A percentile compares a stretch with the other conserved stretches of the same genome.
Conservation (phyloP, 176 grass and related monocot species). For the Ensete ventricosum region DNA sequence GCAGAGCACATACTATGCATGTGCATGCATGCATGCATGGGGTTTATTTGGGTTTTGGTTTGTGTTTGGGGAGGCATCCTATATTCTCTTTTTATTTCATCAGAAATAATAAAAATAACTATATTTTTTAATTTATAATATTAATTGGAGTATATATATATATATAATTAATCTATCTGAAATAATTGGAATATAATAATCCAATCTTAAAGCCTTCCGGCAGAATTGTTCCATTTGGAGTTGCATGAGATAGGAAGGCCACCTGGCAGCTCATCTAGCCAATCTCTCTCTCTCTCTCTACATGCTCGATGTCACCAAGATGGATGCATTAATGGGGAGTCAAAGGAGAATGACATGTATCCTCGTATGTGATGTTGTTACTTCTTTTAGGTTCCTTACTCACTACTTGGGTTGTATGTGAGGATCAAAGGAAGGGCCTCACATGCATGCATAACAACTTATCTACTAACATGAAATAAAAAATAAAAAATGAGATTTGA, state of each 20-base stretch:
- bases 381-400: no score
- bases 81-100: no score
- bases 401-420: no score
- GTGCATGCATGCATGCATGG: slow-evolving; percentile 31
- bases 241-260: neutral
- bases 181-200: neutral
- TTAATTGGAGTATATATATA: neutral
- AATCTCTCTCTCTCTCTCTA: no score
- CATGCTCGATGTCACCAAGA: neutral
- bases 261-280: neutral
- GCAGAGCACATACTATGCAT: slow-evolving; percentile 19
- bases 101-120: neutral
- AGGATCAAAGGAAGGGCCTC: no score
- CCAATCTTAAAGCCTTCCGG: neutral
- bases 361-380: no score
- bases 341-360: no score
- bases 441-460: no score
- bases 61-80: no score
- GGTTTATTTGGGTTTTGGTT: slow-evolving; percentile 12
- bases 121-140: neutral
- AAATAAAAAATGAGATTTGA: no score
- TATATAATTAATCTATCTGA: neutral
- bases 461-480: no score
- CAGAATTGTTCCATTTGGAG: neutral
- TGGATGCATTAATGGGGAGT: no score